These are phyloP conservation scores for Arabis hirsuta DNA, from an alignment of 345 rosid genomes.

Conservation along the genomic window DNA sequence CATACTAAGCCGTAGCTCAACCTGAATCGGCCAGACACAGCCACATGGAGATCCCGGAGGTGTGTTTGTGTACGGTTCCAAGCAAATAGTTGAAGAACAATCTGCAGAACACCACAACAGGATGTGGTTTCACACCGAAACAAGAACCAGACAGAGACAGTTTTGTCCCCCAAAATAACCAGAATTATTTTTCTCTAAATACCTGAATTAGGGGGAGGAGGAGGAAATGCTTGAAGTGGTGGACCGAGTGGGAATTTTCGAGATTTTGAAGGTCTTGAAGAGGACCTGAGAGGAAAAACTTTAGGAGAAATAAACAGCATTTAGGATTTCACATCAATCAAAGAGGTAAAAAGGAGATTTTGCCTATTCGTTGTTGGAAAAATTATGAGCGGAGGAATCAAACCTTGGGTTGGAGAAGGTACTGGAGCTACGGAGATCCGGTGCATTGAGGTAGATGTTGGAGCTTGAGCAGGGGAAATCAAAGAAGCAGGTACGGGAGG, in stretches of 20 bases:
- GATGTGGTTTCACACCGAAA: neutral
- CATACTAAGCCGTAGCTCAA: slow-evolving; percentile 75
- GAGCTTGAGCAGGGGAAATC: slow-evolving; percentile 45
- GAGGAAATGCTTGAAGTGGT: slow-evolving; percentile 74
- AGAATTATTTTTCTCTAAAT: neutral
- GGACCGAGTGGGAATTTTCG: slow-evolving; percentile 63
- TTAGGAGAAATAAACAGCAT: slow-evolving; percentile 40
- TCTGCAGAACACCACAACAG: slow-evolving; percentile 54
- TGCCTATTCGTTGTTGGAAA: neutral
- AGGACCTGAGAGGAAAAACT: slow-evolving; percentile 51
- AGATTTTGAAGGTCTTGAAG: slow-evolving; percentile 61
- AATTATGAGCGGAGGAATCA: slow-evolving; percentile 44
- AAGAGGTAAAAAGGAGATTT: slow-evolving; percentile 4
- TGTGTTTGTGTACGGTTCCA: slow-evolving; percentile 84
- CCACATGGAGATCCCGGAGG: slow-evolving; percentile 96
- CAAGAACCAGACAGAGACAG: neutral
- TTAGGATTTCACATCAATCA: slow-evolving; percentile 37
- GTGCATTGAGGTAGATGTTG: slow-evolving; percentile 46
- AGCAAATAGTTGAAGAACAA: slow-evolving; percentile 73
- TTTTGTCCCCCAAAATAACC: neutral
- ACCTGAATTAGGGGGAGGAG: slow-evolving; percentile 98
- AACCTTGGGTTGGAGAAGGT: slow-evolving; percentile 54
- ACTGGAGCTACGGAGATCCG: slow-evolving; percentile 55
- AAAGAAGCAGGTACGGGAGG: slow-evolving; percentile 53
- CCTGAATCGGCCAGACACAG: slow-evolving; percentile 95